phyloP scores from a whole-genome alignment of 345 rosid species.

The Eucalyptus tenuipes region DNA sequence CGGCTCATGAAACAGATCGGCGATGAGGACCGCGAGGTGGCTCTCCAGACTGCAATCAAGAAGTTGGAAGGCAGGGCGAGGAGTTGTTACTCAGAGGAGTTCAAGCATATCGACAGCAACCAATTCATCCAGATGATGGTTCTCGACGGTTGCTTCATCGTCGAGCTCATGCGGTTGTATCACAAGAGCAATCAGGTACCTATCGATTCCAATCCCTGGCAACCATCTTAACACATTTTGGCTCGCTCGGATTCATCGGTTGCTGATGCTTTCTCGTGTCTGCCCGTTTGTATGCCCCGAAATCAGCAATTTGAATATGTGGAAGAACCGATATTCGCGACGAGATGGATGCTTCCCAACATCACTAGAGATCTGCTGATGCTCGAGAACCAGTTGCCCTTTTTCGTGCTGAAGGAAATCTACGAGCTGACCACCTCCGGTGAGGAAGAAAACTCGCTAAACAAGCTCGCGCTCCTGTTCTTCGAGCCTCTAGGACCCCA shows the following conservation, averaged over 20 bases:
- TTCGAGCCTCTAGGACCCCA: background rate
- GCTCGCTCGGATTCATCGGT: background rate
- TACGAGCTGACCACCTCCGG: background rate
- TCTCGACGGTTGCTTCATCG: background rate
- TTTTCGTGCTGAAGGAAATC: background rate
- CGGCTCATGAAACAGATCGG: background rate
- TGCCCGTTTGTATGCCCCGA: background rate
- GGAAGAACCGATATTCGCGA: background rate
- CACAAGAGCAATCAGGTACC: background rate
- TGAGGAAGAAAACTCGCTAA: background rate
- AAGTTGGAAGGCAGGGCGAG: background rate
- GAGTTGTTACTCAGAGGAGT: background rate
- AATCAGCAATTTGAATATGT: background rate
- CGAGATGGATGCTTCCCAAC: background rate
- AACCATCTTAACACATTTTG: background rate
- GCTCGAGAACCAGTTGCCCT: background rate
- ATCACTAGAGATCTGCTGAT: background rate
- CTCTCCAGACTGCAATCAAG: background rate
- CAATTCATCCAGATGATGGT: background rate
- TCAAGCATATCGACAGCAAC: background rate
- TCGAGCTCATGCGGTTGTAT: background rate
- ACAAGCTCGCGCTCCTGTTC: background rate
- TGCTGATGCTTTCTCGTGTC: background rate
- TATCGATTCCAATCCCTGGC: background rate
- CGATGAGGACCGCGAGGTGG: background rate